These are phyloP conservation scores for Melanomma pulvis-pyrius DNA, from an alignment of 495 filamentous ascomycete species.

Conservation along the genomic window DNA sequence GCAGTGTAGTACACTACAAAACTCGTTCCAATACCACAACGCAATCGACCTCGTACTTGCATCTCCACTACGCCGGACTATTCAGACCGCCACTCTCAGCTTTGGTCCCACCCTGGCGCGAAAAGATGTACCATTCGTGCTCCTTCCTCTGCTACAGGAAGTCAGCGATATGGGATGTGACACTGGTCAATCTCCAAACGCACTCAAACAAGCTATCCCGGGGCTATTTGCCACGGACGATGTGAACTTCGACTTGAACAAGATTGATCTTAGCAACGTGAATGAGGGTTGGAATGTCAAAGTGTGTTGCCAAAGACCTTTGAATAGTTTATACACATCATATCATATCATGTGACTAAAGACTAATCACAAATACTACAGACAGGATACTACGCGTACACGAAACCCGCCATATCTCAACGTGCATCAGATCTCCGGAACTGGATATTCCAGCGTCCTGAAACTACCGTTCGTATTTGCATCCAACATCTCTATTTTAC, in stretches of 20 bases:
- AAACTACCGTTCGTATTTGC: not conserved
- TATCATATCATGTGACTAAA: not conserved
- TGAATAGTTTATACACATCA: no score
- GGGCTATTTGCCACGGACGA: not conserved
- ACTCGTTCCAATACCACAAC: not conserved
- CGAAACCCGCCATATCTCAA: not conserved
- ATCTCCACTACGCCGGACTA: conserved; percentile 1
- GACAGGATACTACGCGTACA: conserved; percentile 13
- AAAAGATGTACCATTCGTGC: conserved; percentile 1
- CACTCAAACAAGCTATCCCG: not conserved
- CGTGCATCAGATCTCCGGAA: conserved; percentile 7
- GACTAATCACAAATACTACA: not conserved
- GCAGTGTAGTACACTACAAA: not conserved
- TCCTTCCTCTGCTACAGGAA: not conserved
- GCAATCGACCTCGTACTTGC: conserved; percentile 8
- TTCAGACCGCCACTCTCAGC: conserved; percentile 4
- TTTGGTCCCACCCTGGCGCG: conserved; percentile 7
- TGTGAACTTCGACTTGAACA: not conserved
- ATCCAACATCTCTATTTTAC: not conserved
- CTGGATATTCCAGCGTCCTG: conserved; percentile 14
- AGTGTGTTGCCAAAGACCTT: not conserved
- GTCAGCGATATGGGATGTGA: conserved; percentile 3
- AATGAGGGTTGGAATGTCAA: conserved; percentile 19
- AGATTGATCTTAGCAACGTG: conserved; percentile 5
- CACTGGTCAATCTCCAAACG: not conserved